Evolutionary conservation across 2,329 filamentous ascomycete genomes (phyloP).

Genomic region (Fusarium neocosmosporiellum): DNA sequence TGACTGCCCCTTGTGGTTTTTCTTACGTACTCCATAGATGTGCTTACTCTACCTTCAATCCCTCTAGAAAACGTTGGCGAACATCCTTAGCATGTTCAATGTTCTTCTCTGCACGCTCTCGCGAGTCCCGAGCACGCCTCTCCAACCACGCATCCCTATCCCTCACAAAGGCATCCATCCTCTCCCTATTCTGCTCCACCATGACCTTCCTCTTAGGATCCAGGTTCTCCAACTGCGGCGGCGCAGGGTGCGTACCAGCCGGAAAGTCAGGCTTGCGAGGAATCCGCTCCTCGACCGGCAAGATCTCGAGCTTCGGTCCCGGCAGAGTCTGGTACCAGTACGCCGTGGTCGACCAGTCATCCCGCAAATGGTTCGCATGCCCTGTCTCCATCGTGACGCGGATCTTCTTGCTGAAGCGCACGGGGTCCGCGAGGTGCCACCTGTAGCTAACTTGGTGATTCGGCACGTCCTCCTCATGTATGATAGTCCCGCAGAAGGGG

Average conservation of each 20-base stretch:
- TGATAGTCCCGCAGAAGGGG: conserved; percentile 48
- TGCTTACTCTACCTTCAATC: background rate
- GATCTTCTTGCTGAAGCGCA: conserved; percentile 47
- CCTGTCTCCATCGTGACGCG: conserved; percentile 44
- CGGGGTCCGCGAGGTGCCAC: conserved; percentile 49
- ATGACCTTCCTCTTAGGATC: conserved; percentile 10
- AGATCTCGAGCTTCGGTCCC: conserved; percentile 44
- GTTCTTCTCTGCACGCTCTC: conserved; percentile 24
- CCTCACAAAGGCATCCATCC: conserved; percentile 37
- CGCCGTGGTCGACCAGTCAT: conserved; percentile 48
- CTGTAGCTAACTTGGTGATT: conserved; percentile 48
- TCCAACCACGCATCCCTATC: conserved; percentile 41
- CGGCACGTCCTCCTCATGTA: conserved; percentile 49
- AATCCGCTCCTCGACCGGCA: conserved; percentile 39
- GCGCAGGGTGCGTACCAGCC: conserved; percentile 13
- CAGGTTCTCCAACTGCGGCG: conserved; percentile 7
- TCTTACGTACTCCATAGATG: background rate
- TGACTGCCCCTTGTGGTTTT: background rate
- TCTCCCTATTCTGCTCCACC: conserved; percentile 28
- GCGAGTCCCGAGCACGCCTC: conserved; percentile 32
- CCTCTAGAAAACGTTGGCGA: conserved; percentile 8
- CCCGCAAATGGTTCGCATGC: conserved; percentile 47
- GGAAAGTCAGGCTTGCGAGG: conserved; percentile 33
- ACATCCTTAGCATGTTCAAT: conserved; percentile 17
- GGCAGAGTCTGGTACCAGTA: conserved; percentile 50